phyloP scores from a whole-genome alignment of 805 yeast genomes.

The Candida nonsorbophila region DNA sequence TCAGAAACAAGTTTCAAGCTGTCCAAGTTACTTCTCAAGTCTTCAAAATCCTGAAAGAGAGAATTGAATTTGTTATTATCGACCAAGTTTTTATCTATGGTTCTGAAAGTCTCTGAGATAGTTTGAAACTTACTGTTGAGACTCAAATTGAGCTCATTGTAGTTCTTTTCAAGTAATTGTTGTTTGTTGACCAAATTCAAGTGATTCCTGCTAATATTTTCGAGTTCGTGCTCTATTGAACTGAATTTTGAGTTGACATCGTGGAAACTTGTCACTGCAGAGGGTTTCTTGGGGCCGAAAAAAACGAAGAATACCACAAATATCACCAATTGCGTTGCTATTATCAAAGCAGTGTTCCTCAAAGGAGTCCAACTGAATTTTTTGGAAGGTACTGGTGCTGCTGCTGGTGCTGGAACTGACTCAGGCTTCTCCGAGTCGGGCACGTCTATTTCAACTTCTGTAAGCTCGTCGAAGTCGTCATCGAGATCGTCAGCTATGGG shows the following conservation, averaged over 20 bases:
- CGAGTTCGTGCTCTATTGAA: slow-evolving; percentile 7
- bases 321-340: neutral
- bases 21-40: slow-evolving; percentile 3
- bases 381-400: no score
- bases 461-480: no score
- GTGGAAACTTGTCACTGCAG: slow-evolving; percentile 6
- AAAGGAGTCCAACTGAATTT: no score
- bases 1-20: slow-evolving; percentile 3
- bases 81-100: slow-evolving; percentile 1
- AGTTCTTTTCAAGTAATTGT: slow-evolving; percentile 1
- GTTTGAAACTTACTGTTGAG: slow-evolving; percentile 6
- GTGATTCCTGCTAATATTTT: neutral
- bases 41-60: slow-evolving; percentile 3
- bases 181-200: slow-evolving; percentile 3
- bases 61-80: slow-evolving; percentile 1
- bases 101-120: slow-evolving; percentile 5
- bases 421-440: no score
- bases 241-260: slow-evolving; percentile 11
- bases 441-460: no score
- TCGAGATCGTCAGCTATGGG: no score
- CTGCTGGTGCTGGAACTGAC: no score
- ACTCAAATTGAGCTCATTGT: slow-evolving; percentile 3
- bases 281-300: neutral
- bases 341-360: no score
- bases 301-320: neutral